A percentile compares a stretch with the other conserved stretches of the same genome.
phyloP scores from a whole-genome alignment of 345 rosid species.

The Pugionium dolabratum region DNA sequence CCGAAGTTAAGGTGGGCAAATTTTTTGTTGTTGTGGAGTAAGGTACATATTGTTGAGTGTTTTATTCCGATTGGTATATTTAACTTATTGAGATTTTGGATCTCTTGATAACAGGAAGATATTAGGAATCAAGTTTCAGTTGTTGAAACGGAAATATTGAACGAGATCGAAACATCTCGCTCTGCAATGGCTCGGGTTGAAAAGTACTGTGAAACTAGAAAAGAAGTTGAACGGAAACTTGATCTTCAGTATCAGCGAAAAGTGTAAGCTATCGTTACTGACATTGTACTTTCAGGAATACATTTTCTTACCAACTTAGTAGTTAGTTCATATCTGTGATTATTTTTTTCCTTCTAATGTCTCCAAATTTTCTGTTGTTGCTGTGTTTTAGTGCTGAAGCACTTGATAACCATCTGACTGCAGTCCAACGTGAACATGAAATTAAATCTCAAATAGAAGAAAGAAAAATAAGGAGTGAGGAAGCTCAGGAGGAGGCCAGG shows the following conservation, averaged over 20 bases:
- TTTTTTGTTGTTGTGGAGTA: neutral
- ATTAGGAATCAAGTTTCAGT: slow-evolving; percentile 64
- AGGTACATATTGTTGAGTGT: neutral
- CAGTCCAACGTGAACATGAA: slow-evolving; percentile 79
- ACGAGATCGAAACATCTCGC: slow-evolving; percentile 51
- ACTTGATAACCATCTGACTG: slow-evolving; percentile 85
- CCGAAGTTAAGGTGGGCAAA: slow-evolving; percentile 57
- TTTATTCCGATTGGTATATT: neutral
- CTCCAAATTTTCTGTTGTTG: slow-evolving; percentile 16
- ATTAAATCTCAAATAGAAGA: slow-evolving; percentile 86
- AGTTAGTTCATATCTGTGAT: neutral
- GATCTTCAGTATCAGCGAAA: slow-evolving; percentile 85
- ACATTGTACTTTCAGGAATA: slow-evolving; percentile 18
- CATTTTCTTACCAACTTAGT: slow-evolving; percentile 1
- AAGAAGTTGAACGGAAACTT: slow-evolving; percentile 70
- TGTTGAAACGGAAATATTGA: slow-evolving; percentile 58
- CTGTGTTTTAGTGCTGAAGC: slow-evolving; percentile 75
- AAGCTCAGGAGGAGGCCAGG: slow-evolving; percentile 85
- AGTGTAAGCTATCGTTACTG: slow-evolving; percentile 51
- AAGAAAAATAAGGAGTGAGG: slow-evolving; percentile 78
- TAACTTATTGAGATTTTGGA: slow-evolving; percentile 3
- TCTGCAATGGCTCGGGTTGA: slow-evolving; percentile 59
- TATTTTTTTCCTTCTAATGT: neutral
- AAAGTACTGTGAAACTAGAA: slow-evolving; percentile 63
- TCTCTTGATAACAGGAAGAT: slow-evolving; percentile 60